Base-by-base conservation (phyloP, 2,329 filamentous ascomycete species). In the Talaromyces piceae region DNA sequence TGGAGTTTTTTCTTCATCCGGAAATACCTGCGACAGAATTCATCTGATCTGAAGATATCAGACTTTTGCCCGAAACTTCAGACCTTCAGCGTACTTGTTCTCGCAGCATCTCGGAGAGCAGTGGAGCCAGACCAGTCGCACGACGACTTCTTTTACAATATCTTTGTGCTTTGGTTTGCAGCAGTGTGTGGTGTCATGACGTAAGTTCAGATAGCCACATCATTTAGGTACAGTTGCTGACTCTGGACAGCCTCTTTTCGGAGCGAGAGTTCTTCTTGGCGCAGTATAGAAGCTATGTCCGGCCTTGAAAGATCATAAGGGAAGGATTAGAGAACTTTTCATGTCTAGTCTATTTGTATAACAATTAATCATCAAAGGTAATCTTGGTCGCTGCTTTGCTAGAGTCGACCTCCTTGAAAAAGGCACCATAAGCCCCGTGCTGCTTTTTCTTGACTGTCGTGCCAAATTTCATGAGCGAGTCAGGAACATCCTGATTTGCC, bases 381-480 rank as follows among this genome's bases (percentile, higher is more conserved):
- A 96, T 95, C 77, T 95, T 96, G 52, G 86, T 93, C 25, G 88
- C 84, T 69, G 87, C 85, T 72, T 91, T 86, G 67, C 80, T 88
- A 68, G 84, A 84, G 61, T 88, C 87, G 7, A 88, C 83, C 61
- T 96, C 89, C 72, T 93, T 95, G 78, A 87, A 95, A 68, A 97
- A 97, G 27, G 90, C 89, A 52, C 93, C 93, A 66, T 97, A 98
- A 45, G 88, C 87, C 63, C 90, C 87, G 73, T 98, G 93, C 45
- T 84, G 81, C 89, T 97, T 97, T 82, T 95, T 96, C 82, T 97
- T 98, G 48, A 98, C 93, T 1, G 91, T 97, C 20, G 90, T 95
- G 62, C 93, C 93, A 61, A 96, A 98, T 73, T 95, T 96, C 68
- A 97, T 77, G 31, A 98, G 75, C 23, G 88, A 87, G 41, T 95